Conservation (phyloP, 176 grass and related monocot species). For the Chrysopogon serrulatus region DNA sequence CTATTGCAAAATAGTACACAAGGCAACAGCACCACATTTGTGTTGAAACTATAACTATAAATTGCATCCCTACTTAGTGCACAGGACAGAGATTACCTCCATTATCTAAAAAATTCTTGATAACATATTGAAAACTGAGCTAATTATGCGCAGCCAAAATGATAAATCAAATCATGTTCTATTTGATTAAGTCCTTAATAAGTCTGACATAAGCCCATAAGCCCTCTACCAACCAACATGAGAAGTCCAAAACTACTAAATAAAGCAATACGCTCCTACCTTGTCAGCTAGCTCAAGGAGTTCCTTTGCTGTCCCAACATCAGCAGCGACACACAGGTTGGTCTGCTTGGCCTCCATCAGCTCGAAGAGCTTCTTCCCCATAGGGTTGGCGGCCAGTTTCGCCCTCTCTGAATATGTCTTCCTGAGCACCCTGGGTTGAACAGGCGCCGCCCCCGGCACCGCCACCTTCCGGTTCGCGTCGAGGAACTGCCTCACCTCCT, state of each 20-base stretch:
- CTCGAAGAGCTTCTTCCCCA: slow-evolving; percentile 79
- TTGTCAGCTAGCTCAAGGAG: slow-evolving; percentile 76
- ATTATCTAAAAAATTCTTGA: neutral
- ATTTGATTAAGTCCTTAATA: neutral
- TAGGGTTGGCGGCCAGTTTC: slow-evolving; percentile 49
- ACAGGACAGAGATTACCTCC: neutral
- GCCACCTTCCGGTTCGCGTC: slow-evolving; percentile 79
- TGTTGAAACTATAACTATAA: no score
- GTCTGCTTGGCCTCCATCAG: slow-evolving; percentile 87
- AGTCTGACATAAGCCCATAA: neutral
- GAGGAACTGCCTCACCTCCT: slow-evolving; percentile 75
- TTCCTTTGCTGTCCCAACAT: slow-evolving; percentile 87
- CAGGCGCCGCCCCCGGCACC: slow-evolving; percentile 31
- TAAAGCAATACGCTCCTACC: slow-evolving; percentile 31
- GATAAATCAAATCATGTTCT: neutral
- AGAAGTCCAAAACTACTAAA: neutral
- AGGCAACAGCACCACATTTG: no score
- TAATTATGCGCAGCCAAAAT: neutral
- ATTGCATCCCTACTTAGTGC: neutral
- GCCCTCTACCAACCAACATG: neutral
- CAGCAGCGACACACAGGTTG: slow-evolving; percentile 80
- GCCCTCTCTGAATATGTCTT: slow-evolving; percentile 60
- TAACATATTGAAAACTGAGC: neutral
- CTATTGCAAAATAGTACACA: no score
- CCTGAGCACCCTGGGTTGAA: slow-evolving; percentile 15